Conservation (phyloP, 305 asterid species). For the Solanum hybrid region DNA sequence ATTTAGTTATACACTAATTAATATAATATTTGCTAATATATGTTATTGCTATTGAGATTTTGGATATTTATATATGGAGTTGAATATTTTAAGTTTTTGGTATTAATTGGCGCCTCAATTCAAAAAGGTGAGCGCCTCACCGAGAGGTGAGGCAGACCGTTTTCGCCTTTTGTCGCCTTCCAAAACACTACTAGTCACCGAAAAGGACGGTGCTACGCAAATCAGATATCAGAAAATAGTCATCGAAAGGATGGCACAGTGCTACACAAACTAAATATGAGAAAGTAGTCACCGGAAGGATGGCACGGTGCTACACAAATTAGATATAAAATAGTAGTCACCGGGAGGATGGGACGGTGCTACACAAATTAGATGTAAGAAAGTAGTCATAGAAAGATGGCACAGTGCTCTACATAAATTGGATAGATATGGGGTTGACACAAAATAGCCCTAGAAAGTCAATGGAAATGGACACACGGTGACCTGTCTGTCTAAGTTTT, state of each 20-base stretch:
- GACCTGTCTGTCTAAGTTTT: too few species aligned
- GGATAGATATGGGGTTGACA: background rate
- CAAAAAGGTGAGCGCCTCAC: too few species aligned
- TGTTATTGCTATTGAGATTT: background rate
- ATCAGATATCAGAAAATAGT: background rate
- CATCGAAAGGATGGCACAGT: background rate
- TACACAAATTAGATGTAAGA: background rate
- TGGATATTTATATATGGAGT: background rate
- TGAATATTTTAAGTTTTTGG: too few species aligned
- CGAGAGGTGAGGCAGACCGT: too few species aligned
- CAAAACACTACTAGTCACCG: background rate
- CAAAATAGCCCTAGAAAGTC: background rate
- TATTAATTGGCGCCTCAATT: too few species aligned
- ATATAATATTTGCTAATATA: background rate
- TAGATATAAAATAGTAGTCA: background rate
- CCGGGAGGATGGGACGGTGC: background rate
- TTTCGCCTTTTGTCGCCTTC: too few species aligned
- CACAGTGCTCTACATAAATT: background rate
- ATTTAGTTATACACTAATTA: background rate
- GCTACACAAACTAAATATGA: background rate
- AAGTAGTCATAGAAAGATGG: background rate
- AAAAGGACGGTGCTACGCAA: background rate
- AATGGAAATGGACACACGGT: too few species aligned
- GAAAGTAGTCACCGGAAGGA: background rate
- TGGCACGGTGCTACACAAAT: background rate